Evolutionary conservation across 129 eudicot genomes (phyloP).

Genomic region (Dittrichia graveolens): DNA sequence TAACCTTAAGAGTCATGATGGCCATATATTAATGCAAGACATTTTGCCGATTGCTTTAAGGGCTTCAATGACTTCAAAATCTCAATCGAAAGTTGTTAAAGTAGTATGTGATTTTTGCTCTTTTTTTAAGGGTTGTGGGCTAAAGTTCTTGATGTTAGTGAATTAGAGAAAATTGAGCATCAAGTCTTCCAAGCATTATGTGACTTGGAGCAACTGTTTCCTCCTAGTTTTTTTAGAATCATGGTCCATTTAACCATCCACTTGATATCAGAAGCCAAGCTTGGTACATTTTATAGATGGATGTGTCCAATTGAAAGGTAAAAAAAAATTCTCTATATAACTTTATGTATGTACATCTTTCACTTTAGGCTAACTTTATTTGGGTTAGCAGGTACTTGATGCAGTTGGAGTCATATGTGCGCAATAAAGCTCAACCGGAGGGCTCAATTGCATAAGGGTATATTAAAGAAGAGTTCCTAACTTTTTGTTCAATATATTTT

Average conservation of each 20-base stretch:
- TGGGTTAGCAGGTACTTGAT: constrained; percentile 11
- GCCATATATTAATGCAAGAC: neutral
- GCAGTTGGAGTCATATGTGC: neutral
- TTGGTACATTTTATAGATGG: neutral
- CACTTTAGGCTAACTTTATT: too few species aligned
- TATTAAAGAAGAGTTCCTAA: neutral
- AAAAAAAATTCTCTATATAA: neutral
- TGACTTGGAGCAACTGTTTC: neutral
- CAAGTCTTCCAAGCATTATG: neutral
- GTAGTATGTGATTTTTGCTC: neutral
- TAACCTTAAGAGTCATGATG: neutral
- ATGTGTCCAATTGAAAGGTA: neutral
- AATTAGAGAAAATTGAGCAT: neutral
- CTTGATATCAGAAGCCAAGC: too few species aligned
- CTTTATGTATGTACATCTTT: too few species aligned
- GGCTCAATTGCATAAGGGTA: constrained; percentile 10
- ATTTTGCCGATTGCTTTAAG: neutral
- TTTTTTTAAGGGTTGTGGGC: neutral
- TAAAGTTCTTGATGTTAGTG: too few species aligned
- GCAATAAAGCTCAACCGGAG: too few species aligned
- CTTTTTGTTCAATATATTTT: constrained; percentile 10
- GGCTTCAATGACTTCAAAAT: too few species aligned
- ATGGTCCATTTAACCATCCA: constrained; percentile 1
- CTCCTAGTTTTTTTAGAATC: neutral
- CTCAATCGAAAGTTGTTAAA: neutral